Conservation (phyloP, 2,329 filamentous ascomycete species). For the Arthrobotrys sphaeroides region DNA sequence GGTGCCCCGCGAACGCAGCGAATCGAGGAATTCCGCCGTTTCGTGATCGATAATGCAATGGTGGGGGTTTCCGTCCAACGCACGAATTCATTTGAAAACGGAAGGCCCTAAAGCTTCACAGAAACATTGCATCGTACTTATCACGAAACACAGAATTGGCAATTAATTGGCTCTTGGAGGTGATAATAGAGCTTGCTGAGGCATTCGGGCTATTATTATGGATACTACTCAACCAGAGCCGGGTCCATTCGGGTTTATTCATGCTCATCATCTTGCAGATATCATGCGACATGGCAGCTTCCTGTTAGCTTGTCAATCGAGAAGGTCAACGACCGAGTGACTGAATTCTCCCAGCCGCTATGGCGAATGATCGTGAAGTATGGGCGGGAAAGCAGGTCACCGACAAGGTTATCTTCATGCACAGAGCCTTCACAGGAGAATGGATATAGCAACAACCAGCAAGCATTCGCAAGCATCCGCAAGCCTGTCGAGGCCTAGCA, state of each 20-base stretch:
- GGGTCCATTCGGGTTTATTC: constrained; percentile 34
- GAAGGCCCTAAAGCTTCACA: constrained; percentile 28
- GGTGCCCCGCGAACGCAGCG: constrained; percentile 24
- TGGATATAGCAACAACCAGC: constrained; percentile 4
- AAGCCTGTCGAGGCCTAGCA: neutral
- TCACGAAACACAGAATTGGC: neutral
- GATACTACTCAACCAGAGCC: neutral
- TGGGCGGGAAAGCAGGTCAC: constrained; percentile 50
- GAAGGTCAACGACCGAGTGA: constrained; percentile 32
- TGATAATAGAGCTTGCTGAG: neutral
- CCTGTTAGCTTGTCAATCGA: constrained; percentile 34
- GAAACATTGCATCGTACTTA: neutral
- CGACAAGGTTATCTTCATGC: constrained; percentile 45
- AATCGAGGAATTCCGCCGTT: constrained; percentile 16
- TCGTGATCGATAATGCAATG: constrained; percentile 18
- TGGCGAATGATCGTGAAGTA: constrained; percentile 48
- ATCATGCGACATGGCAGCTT: constrained; percentile 38
- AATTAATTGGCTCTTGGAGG: constrained; percentile 4
- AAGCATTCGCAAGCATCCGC: neutral
- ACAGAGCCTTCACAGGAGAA: constrained; percentile 30
- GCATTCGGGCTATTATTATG: neutral
- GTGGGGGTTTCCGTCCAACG: constrained; percentile 39
- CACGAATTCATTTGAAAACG: constrained; percentile 47
- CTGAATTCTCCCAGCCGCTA: constrained; percentile 15
- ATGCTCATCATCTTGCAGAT: constrained; percentile 49